Conservation (phyloP, 139 green algal species). For the Chlorella sp. region DNA sequence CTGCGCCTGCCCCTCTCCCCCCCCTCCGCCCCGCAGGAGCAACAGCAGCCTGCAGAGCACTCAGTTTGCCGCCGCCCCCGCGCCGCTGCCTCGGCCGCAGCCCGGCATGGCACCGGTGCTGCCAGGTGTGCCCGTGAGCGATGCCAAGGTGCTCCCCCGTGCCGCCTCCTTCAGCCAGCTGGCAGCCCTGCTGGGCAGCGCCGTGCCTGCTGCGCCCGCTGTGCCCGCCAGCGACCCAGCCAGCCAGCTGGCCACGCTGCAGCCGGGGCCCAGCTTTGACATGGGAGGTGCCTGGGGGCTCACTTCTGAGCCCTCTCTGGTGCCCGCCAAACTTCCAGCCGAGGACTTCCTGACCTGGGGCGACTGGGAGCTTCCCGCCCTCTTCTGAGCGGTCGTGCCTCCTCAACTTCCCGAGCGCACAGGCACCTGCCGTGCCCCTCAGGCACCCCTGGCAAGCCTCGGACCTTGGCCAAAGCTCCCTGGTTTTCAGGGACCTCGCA, state of each 20-base stretch:
- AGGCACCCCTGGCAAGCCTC: too few species aligned
- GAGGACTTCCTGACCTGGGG: conserved; percentile 10
- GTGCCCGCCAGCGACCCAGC: neutral
- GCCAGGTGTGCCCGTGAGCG: neutral
- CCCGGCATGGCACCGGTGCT: neutral
- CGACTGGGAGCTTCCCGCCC: neutral
- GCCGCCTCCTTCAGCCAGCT: neutral
- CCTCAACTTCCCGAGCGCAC: too few species aligned
- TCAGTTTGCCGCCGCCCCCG: neutral
- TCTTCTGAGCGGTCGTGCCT: neutral
- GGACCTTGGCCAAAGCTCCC: too few species aligned
- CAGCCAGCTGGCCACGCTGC: neutral
- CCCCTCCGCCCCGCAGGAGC: neutral
- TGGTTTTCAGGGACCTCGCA: too few species aligned
- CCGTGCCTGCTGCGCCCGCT: neutral
- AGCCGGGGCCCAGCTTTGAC: neutral
- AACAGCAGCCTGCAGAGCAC: conserved; percentile 8
- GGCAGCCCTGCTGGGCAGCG: neutral
- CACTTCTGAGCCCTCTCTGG: neutral
- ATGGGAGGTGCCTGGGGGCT: neutral
- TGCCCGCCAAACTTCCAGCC: neutral
- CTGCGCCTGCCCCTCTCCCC: neutral
- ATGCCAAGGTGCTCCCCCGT: neutral
- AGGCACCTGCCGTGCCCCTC: too few species aligned
- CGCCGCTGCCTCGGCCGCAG: neutral